These are phyloP conservation scores for slime mould (Dictyostelium discoideum) DNA, from an alignment of 78 protist genomes.

Conservation along the genomic window dicty_2.7 NC_007091.3:499501-500000, in stretches of 20 bases:
- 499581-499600: conserved; percentile 93
- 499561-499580: conserved; percentile 91
- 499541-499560: conserved; percentile 87
- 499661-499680: conserved; percentile 83
- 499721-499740: conserved; percentile 88
- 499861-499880: conserved; percentile 80
- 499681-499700: conserved; percentile 88
- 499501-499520: conserved; percentile 85
- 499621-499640: conserved; percentile 85
- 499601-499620: conserved; percentile 86
- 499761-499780: conserved; percentile 74
- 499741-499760: conserved; percentile 78
- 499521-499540: conserved; percentile 88
- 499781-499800: conserved; percentile 81
- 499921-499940: conserved; percentile 82
- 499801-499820: conserved; percentile 85
- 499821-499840: conserved; percentile 83
- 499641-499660: conserved; percentile 79
- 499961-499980: conserved; percentile 86
- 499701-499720: conserved; percentile 89
- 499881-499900: conserved; percentile 84
- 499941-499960: conserved; percentile 76
- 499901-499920: conserved; percentile 85
- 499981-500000: conserved; percentile 84
- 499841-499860: conserved; percentile 88